Base-by-base conservation (phyloP, 2,329 filamentous ascomycete genomes). In the Stachybotrys chartarum region DNA sequence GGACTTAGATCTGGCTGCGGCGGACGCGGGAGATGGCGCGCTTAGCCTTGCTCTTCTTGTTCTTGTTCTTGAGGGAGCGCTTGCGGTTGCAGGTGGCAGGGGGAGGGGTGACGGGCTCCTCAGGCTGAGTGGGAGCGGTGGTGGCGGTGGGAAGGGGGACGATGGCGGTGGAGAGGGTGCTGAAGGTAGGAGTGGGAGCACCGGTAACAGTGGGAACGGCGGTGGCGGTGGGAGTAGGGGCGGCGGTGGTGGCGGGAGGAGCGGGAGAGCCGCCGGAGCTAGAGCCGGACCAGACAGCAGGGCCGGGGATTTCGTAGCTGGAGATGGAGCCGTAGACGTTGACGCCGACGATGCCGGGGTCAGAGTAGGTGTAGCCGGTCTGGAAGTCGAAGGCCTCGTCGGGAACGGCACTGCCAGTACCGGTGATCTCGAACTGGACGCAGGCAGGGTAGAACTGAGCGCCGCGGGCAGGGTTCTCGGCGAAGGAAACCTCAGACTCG, bases 391-490 rank as follows among this genome's bases (percentile, higher is more conserved):
- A 78, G 63, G 59, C 61, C 63, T 72, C 58, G 57, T 67, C 62
- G 24, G 78, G 76, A 71, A 63, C 60, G 42, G 59, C 59, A 49
- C 53, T 56, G 32, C 65, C 81, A 48, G 72, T 70, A 53, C 81
- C 81, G 39, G 78, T 79, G 59, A 86, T 72, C 65, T 83, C 75
- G 59, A 87, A 64, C 73, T 87, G 85, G 62, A 83, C 72, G 68
- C 84, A 82, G 59, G 78, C 75, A 55, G 79, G 78, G 69, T 82
- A 82, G 68, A 80, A 79, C 61, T 65, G 63, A 47, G 63, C 63
- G 53, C 63, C 63, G 59, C 77, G 70, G 54, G 64, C 64, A 10
- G 64, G 56, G 64, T 72, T 64, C 35, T 51, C 52, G 49, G 59
- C 55, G 63, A 58, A 68, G 54, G 64, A 57, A 30, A 70, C 65